phyloP scores from a whole-genome alignment of 2,329 filamentous ascomycete genomes.

The Metarhizium anisopliae region DNA sequence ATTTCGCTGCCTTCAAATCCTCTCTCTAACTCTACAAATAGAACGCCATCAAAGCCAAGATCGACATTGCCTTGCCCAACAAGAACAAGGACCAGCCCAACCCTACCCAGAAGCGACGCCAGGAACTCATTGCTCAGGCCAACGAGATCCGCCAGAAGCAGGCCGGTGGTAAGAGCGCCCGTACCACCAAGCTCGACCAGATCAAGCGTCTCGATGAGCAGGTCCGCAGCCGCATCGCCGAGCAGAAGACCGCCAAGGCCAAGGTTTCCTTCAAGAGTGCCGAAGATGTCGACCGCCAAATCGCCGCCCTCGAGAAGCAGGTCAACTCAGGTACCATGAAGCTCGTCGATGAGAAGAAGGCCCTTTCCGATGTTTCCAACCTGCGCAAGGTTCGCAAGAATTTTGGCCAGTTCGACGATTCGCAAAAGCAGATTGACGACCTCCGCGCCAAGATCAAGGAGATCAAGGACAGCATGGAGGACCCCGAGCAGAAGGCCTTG shows the following conservation, averaged over 20 bases:
- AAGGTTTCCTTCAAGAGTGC: slow-evolving; percentile 78
- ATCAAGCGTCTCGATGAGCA: slow-evolving; percentile 88
- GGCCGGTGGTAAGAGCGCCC: slow-evolving; percentile 74
- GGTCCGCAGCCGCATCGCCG: slow-evolving; percentile 72
- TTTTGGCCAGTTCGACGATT: slow-evolving; percentile 75
- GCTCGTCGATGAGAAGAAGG: slow-evolving; percentile 95
- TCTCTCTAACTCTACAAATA: slow-evolving; percentile 28
- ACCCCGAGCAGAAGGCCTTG: slow-evolving; percentile 82
- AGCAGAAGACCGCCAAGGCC: slow-evolving; percentile 78
- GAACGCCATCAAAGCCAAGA: slow-evolving; percentile 81
- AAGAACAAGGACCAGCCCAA: slow-evolving; percentile 70
- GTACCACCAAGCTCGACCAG: slow-evolving; percentile 72
- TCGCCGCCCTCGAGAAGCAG: slow-evolving; percentile 70
- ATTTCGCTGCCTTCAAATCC: background rate
- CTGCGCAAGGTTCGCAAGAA: slow-evolving; percentile 86
- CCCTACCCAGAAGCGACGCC: slow-evolving; percentile 70
- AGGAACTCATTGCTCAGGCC: slow-evolving; percentile 75
- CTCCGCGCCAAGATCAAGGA: slow-evolving; percentile 81
- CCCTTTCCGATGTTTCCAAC: slow-evolving; percentile 70
- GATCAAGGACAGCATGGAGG: slow-evolving; percentile 81
- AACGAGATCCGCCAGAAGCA: slow-evolving; percentile 82
- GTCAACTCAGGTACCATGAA: slow-evolving; percentile 89
- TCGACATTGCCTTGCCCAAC: slow-evolving; percentile 70
- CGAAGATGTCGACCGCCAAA: slow-evolving; percentile 81
- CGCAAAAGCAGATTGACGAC: slow-evolving; percentile 83